A percentile compares a stretch with the other conserved stretches of the same genome.
phyloP scores from a whole-genome alignment of 495 filamentous ascomycete species.

The Neurospora cerealis region DNA sequence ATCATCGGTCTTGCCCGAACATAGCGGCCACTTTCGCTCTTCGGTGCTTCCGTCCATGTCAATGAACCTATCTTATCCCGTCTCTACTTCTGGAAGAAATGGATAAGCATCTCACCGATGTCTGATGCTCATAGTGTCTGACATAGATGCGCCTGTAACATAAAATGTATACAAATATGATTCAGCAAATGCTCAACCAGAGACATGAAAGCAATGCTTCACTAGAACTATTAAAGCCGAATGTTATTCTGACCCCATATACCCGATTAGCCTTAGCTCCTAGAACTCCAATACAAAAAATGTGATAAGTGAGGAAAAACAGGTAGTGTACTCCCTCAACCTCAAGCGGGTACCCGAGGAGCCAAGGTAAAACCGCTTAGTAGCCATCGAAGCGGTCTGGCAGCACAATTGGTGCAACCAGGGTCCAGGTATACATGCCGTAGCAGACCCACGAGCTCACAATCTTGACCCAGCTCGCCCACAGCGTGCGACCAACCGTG shows the following conservation, averaged over 20 bases:
- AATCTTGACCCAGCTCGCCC: conserved; percentile 99
- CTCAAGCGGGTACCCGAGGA: not conserved
- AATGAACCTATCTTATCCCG: not conserved
- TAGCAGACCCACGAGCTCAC: conserved; percentile 97
- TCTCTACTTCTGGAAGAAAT: not conserved
- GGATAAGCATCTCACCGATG: not conserved
- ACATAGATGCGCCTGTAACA: not conserved
- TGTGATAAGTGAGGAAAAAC: not conserved
- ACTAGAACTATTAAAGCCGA: not conserved
- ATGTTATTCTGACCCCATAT: not conserved
- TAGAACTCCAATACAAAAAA: not conserved
- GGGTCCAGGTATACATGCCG: conserved; percentile 83
- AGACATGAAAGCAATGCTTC: not conserved
- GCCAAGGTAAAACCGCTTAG: conserved; percentile 7
- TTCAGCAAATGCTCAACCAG: not conserved
- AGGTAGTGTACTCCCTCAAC: not conserved
- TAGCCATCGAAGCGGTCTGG: conserved; percentile 71
- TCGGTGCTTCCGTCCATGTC: not conserved
- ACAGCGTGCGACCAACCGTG: conserved; percentile 88
- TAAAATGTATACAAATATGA: not conserved
- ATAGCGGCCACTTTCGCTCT: not conserved
- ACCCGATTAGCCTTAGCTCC: not conserved
- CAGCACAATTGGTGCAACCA: conserved; percentile 75
- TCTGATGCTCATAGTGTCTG: not conserved
- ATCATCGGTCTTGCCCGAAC: not conserved